Evolutionary conservation across 2,329 filamentous ascomycete species (phyloP).

Genomic region (Neoarthrinium moseri): DNA sequence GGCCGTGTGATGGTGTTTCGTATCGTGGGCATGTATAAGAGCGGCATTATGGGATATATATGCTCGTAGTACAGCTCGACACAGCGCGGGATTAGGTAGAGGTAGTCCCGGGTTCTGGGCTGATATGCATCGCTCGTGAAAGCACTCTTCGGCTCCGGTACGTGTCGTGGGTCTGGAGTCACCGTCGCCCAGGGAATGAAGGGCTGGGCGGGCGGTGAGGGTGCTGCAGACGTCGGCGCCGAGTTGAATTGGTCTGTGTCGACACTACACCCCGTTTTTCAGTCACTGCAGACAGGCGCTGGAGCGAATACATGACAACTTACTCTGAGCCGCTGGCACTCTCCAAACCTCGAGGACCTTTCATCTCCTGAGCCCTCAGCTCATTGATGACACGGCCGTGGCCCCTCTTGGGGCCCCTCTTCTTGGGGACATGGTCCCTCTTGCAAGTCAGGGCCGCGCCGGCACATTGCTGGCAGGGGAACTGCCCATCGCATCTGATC

Average conservation of each 20-base stretch:
- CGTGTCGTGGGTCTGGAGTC: constrained; percentile 27
- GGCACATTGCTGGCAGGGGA: constrained; percentile 60
- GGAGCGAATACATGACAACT: background rate
- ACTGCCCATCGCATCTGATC: constrained; percentile 43
- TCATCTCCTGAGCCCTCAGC: constrained; percentile 49
- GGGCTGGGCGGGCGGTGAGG: constrained; percentile 22
- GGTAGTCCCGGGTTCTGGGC: constrained; percentile 39
- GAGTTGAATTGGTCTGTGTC: constrained; percentile 11
- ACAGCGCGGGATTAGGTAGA: constrained; percentile 50
- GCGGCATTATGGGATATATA: constrained; percentile 63
- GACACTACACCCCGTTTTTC: background rate
- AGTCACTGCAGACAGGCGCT: background rate
- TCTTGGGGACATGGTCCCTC: constrained; percentile 63
- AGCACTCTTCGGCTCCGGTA: constrained; percentile 34
- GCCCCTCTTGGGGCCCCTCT: constrained; percentile 62
- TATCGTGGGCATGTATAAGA: constrained; percentile 56
- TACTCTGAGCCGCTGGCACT: constrained; percentile 12
- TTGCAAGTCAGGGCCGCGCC: constrained; percentile 61
- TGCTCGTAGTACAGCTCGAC: constrained; percentile 62
- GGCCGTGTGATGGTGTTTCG: constrained; percentile 45
- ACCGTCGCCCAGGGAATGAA: constrained; percentile 29
- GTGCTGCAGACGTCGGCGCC: constrained; percentile 7
- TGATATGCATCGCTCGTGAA: constrained; percentile 42
- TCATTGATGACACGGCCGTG: constrained; percentile 63
- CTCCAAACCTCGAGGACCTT: constrained; percentile 28